A percentile compares a stretch with the other conserved stretches of the same genome.
Evolutionary conservation across 345 rosid species (phyloP).

Genomic region (Heritiera fomes): DNA sequence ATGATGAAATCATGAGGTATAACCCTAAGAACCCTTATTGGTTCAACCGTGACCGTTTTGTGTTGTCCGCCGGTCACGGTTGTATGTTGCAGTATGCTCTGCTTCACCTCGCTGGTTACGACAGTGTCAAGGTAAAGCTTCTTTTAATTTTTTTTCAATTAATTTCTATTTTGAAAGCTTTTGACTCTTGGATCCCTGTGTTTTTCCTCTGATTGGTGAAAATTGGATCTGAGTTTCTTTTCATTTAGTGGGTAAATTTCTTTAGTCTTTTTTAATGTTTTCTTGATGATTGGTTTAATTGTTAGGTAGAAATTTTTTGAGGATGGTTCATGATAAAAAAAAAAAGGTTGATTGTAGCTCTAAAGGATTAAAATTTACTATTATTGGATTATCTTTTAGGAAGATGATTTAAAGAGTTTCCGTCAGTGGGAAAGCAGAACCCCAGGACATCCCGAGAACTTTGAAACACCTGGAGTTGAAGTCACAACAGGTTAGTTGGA

Average conservation of each 20-base stretch:
- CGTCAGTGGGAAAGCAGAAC: constrained; percentile 96
- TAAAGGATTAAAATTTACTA: neutral
- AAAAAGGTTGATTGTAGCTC: neutral
- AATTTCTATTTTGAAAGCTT: neutral
- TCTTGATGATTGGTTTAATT: neutral
- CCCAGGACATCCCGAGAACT: constrained; percentile 99
- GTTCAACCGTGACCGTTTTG: constrained; percentile 97
- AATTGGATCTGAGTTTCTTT: neutral
- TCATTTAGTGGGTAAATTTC: neutral
- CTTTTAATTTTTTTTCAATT: neutral
- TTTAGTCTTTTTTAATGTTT: neutral
- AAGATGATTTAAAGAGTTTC: constrained; percentile 86
- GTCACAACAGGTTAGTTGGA: constrained; percentile 95
- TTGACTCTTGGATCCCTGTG: neutral
- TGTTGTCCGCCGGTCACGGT: constrained; percentile 95
- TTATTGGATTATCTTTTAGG: constrained; percentile 44
- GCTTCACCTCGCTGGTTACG: constrained; percentile 97
- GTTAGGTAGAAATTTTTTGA: neutral
- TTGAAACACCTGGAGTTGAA: constrained; percentile 98
- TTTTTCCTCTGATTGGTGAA: neutral
- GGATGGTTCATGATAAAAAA: neutral
- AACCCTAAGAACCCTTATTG: constrained; percentile 97
- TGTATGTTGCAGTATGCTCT: constrained; percentile 94
- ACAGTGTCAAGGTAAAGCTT: constrained; percentile 61
- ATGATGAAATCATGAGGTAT: constrained; percentile 86